Base-by-base conservation (phyloP, 1,284 basidiomycete species). In the Moesziomyces globuligerus region DNA sequence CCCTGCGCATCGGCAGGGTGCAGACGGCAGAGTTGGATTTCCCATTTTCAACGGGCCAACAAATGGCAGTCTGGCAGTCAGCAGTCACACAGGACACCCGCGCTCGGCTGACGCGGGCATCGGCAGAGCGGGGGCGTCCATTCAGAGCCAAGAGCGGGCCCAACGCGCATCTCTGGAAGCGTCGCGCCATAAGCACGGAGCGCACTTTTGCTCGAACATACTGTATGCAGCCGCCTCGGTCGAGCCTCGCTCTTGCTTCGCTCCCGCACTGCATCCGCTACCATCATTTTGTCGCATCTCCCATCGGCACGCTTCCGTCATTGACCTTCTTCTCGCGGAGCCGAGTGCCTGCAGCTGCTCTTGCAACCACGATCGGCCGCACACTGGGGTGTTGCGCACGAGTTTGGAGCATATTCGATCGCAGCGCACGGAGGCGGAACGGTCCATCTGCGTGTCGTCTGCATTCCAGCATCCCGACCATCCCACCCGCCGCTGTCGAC, bases 251-350 rank as follows among this genome's bases (percentile, higher is more conserved):
- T 58, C 37, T 37, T 43, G 5, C 43, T 39, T 66, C 55, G 62
- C 62, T 55, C 61, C 61, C 61, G 61, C 61, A 65, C 39, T 60
- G 51, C 47, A 54, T 50, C 47, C 53, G 36, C 40, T 20, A 15
- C 13, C 11, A 29, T 24, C 21, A 3, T 7, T 34, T 17, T 8
- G 23, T 40, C 47, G 23, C 23, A 29, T 34, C 38, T 36, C 20
- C 37, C 18, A 26, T 21, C 10, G 36, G 26, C 46, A 24, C 13
- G 29, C 32, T 47, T 43, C 37, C 37, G 20, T 18, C 28, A 24
- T 20, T 25, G 23, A 38, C 28, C 47, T 29, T 38, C 15, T 23
- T 23, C 40, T 13, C 40, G 40, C 23, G 24, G 23, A 20, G 15
- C 40, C 40, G 2, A 15, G 10, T 17, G 20, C 24, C 25, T 41